Percentiles rank a stretch among this genome's conserved stretches.
These are phyloP conservation scores for Prunus armeniaca DNA, from an alignment of 306 rosid species.

Conservation along the genomic window DNA sequence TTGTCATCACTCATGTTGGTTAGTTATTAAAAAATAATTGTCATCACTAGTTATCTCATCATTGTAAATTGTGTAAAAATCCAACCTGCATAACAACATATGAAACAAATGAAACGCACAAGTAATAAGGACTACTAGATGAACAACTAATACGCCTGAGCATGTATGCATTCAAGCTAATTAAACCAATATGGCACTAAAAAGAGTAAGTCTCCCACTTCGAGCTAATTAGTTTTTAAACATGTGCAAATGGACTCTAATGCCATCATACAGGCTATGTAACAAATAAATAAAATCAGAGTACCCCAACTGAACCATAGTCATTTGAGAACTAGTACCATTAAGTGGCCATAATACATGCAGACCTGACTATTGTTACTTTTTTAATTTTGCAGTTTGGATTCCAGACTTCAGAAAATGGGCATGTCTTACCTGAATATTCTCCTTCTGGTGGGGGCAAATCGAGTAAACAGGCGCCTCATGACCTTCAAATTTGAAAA, in stretches of 20 bases:
- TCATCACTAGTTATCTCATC: background rate
- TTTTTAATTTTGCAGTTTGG: background rate
- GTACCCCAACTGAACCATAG: background rate
- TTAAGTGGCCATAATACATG: background rate
- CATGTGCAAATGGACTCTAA: background rate
- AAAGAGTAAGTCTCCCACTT: background rate
- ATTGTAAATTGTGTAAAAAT: background rate
- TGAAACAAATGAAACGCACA: background rate
- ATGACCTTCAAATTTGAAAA: constrained; percentile 67
- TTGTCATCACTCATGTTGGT: background rate
- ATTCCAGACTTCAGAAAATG: constrained; percentile 1
- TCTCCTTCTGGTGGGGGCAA: constrained; percentile 76
- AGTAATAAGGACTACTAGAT: background rate
- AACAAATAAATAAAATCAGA: background rate
- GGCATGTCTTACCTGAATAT: constrained; percentile 50
- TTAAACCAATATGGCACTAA: background rate
- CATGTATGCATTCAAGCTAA: background rate
- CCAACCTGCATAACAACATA: background rate
- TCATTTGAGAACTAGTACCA: constrained; percentile 1
- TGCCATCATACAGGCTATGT: background rate
- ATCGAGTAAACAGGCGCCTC: constrained; percentile 71
- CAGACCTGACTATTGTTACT: background rate
- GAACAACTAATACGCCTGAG: background rate
- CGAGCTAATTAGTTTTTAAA: background rate
- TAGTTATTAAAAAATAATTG: background rate